These are phyloP conservation scores for Bonia amplexicaulis DNA, from an alignment of 176 grass and related monocot species.

Conservation along the genomic window DNA sequence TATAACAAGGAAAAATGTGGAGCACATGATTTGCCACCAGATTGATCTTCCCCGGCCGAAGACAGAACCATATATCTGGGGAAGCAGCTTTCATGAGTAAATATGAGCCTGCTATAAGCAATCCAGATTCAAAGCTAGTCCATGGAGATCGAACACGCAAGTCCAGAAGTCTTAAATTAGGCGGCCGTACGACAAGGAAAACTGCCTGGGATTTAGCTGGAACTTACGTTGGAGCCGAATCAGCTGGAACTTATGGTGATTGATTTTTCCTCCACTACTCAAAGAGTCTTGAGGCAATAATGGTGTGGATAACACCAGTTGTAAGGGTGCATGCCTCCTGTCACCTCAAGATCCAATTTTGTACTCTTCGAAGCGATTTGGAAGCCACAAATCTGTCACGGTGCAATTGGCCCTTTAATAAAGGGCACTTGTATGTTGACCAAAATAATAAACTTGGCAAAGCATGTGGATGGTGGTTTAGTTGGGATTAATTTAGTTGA, in stretches of 20 bases:
- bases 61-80: neutral
- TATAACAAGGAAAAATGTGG: neutral
- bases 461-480: constrained; percentile 28
- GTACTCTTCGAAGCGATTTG: too few relatives aligned
- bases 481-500: neutral
- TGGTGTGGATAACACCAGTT: neutral
- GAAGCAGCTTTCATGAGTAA: constrained; percentile 10
- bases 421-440: constrained; percentile 16
- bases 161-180: neutral
- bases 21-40: neutral
- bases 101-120: neutral
- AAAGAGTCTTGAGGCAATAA: neutral
- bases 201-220: neutral
- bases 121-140: neutral
- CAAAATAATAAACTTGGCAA: neutral
- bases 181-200: constrained; percentile 8
- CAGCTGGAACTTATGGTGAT: neutral
- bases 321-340: neutral
- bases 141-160: neutral
- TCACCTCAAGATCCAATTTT: neutral
- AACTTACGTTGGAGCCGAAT: neutral
- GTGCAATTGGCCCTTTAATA: neutral
- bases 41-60: neutral
- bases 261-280: neutral
- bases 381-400: too few relatives aligned